Evolutionary conservation across 2,329 filamentous ascomycete genomes (phyloP), one percentile per base, ranked within the genome.

Genomic region (Pochonia chlamydosporia): DNA sequence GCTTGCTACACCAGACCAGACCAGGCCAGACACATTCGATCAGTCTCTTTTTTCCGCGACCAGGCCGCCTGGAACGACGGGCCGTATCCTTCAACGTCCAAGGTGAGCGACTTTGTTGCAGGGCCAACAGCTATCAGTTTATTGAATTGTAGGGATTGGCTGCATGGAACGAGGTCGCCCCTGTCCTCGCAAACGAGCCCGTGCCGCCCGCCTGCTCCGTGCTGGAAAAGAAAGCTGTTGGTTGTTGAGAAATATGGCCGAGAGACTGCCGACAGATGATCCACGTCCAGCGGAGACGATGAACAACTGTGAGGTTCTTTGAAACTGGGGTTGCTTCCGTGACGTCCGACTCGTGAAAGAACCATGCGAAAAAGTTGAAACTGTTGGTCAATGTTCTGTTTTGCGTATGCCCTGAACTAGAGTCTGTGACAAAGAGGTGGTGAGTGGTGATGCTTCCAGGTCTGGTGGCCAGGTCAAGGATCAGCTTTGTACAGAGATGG

Each of bases 251-350:
- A 50, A 47, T 47, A 47, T 42, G 48, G 35, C 48, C 48, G 48
- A 49, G 48, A 44, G 48, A 49, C 44, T 49, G 48, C 48, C 48
- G 48, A 49, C 25, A 21, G 33, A 43, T 6, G 31, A 47, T 47
- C 35, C 44, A 47, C 48, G 48, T 7, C 23, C 7, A 21, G 44
- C 40, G 40, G 35, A 39, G 20, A 39, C 35, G 11, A 23, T 11
- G 35, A 39, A 20, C 18, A 39, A 23, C 8, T 9, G 7, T 21
- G 20, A 39, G n/a, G 20, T 11, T 39, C 7, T 21, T 9, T 18
- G 30, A 33, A n/a, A 33, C 30, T 33, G 30, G 30, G 14, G 9
- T 14, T 5, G n/a, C 30, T 33, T 36, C n/a, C 11, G 33, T 36
- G 5, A 2, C 33, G 30, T 14, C 30, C 30, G 30, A 35, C 3